Conservation (phyloP, 805 yeast species). For the Hanseniaspora mollemarum region DNA sequence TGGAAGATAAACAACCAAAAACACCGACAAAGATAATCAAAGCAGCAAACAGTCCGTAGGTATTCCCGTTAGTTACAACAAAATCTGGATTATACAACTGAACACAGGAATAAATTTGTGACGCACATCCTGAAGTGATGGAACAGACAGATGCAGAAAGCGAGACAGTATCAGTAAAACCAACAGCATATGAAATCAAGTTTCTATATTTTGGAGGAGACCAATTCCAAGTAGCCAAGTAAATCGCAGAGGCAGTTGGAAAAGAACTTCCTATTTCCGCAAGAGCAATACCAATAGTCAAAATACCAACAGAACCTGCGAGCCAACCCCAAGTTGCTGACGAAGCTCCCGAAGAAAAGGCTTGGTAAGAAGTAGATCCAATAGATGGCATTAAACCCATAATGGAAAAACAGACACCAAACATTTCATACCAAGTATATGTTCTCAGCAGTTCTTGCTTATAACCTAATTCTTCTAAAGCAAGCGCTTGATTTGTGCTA, state of each 20-base stretch:
- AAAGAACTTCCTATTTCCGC: slow-evolving; percentile 50
- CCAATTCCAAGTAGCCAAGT: slow-evolving; percentile 50
- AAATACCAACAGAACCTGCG: slow-evolving; percentile 41
- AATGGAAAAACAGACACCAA: slow-evolving; percentile 56
- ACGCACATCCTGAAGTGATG: slow-evolving; percentile 53
- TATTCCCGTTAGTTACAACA: slow-evolving; percentile 39
- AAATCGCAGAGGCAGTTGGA: slow-evolving; percentile 64
- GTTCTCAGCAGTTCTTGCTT: slow-evolving; percentile 53
- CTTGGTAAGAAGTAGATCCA: slow-evolving; percentile 33
- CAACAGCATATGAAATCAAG: slow-evolving; percentile 47
- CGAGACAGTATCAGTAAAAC: slow-evolving; percentile 55
- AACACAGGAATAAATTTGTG: slow-evolving; percentile 44
- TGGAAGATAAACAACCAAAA: slow-evolving; percentile 44
- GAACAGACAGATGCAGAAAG: slow-evolving; percentile 52
- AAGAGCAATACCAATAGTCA: slow-evolving; percentile 46
- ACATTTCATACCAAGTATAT: slow-evolving; percentile 49
- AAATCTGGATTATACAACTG: slow-evolving; percentile 34
- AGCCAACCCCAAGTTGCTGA: slow-evolving; percentile 60
- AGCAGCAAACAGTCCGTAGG: slow-evolving; percentile 53
- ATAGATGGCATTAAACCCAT: slow-evolving; percentile 57
- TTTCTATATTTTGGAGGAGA: slow-evolving; percentile 42
- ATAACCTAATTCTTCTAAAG: slow-evolving; percentile 41
- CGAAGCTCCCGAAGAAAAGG: slow-evolving; percentile 43
- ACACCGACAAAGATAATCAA: slow-evolving; percentile 39
- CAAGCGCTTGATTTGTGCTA: slow-evolving; percentile 19